A percentile compares a stretch with the other conserved stretches of the same genome.
These are phyloP conservation scores for Psophocarpus tetragonolobus DNA, from an alignment of 306 rosid genomes.

Conservation along the genomic window DNA sequence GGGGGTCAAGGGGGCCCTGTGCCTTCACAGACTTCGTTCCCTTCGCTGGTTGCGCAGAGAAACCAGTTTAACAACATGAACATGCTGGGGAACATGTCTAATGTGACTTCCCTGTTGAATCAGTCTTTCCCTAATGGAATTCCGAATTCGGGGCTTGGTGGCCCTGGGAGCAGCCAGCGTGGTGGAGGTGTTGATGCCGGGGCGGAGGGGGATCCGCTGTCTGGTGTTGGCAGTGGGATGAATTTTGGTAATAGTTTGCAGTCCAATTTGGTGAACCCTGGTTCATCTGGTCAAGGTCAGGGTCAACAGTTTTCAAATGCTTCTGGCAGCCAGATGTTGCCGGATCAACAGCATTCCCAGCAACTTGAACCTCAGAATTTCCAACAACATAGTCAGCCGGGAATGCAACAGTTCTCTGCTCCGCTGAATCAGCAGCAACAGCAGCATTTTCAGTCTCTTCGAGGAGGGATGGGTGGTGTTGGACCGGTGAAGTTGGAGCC, in stretches of 20 bases:
- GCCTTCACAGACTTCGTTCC: conserved; percentile 71
- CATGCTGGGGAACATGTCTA: conserved; percentile 75
- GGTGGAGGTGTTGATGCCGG: conserved; percentile 61
- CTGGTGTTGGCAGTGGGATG: conserved; percentile 78
- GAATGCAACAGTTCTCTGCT: conserved; percentile 77
- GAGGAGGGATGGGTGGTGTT: conserved; percentile 67
- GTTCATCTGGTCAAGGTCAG: conserved; percentile 66
- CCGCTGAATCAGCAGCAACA: conserved; percentile 70
- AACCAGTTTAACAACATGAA: conserved; percentile 71
- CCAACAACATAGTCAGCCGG: conserved; percentile 80
- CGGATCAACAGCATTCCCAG: conserved; percentile 82
- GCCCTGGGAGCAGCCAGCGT: conserved; percentile 69
- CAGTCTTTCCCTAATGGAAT: conserved; percentile 79
- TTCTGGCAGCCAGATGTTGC: conserved; percentile 64
- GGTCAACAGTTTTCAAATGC: conserved; percentile 75
- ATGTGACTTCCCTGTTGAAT: conserved; percentile 73
- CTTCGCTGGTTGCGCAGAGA: conserved; percentile 69
- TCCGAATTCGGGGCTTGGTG: conserved; percentile 69
- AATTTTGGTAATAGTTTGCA: conserved; percentile 58
- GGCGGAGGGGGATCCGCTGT: conserved; percentile 73
- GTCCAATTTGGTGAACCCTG: conserved; percentile 65
- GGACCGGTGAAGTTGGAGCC: conserved; percentile 85
- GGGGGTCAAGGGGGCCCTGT: conserved; percentile 78
- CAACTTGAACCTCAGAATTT: conserved; percentile 72
- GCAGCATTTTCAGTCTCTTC: conserved; percentile 78